A percentile compares a stretch with the other conserved stretches of the same genome.
phyloP scores from a whole-genome alignment of 2,329 filamentous ascomycete species.

The Aphanoascus verrucosus region DNA sequence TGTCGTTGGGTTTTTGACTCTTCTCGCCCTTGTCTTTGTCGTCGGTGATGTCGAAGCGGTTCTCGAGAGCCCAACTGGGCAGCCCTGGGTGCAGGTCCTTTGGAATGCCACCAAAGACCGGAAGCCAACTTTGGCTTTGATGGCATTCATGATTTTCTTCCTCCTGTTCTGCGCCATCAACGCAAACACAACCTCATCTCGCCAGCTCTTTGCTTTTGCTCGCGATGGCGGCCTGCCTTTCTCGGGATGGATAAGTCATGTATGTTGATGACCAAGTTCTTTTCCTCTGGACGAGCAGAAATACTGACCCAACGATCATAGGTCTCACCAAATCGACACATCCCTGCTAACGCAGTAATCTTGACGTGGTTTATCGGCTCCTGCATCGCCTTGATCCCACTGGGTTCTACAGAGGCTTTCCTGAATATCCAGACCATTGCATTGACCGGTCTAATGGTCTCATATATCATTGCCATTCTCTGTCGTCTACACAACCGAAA shows the following conservation, averaged over 20 bases:
- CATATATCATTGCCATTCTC: constrained; percentile 39
- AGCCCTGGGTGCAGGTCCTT: constrained; percentile 35
- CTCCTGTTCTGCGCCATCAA: constrained; percentile 23
- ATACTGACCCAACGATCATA: constrained; percentile 14
- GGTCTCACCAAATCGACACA: constrained; percentile 30
- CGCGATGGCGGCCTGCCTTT: constrained; percentile 35
- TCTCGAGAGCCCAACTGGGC: constrained; percentile 25
- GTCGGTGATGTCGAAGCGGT: constrained; percentile 26
- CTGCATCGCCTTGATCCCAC: constrained; percentile 43
- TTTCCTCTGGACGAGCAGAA: neutral
- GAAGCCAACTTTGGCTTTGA: constrained; percentile 23
- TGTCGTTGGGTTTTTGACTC: constrained; percentile 27
- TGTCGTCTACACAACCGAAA: constrained; percentile 26
- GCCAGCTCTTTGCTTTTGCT: constrained; percentile 47
- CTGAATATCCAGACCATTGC: constrained; percentile 37
- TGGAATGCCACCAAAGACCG: constrained; percentile 35
- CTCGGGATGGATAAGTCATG: constrained; percentile 30
- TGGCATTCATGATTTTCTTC: constrained; percentile 26
- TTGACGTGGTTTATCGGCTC: constrained; percentile 37
- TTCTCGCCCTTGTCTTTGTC: constrained; percentile 27
- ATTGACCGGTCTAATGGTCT: constrained; percentile 32
- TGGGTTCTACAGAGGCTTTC: constrained; percentile 39
- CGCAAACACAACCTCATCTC: constrained; percentile 47
- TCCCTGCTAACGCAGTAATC: constrained; percentile 40
- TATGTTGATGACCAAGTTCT: constrained; percentile 19